These are phyloP conservation scores for Hypoxylon sp. DNA, from an alignment of 2,329 filamentous ascomycete species.

Conservation along the genomic window DNA sequence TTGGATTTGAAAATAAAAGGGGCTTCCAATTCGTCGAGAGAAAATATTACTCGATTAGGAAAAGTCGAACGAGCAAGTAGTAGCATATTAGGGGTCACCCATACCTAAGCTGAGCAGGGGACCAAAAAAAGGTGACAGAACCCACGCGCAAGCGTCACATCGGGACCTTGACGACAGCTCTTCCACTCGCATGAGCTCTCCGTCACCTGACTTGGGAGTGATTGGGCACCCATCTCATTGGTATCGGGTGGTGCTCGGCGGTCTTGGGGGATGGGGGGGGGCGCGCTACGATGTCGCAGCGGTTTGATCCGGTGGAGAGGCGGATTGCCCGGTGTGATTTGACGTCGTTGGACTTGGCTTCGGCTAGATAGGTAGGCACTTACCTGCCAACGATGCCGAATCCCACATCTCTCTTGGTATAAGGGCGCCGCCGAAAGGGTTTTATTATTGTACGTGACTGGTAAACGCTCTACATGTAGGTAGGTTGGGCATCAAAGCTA, in stretches of 20 bases:
- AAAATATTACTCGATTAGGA: constrained; percentile 30
- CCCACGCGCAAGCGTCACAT: constrained; percentile 20
- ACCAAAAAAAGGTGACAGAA: constrained; percentile 9
- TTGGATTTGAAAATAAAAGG: background rate
- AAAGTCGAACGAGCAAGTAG: too few species aligned
- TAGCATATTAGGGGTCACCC: too few species aligned
- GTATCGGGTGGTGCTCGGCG: background rate
- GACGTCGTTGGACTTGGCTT: too few species aligned
- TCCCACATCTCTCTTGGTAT: too few species aligned
- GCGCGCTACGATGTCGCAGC: constrained; percentile 4
- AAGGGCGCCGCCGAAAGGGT: too few species aligned
- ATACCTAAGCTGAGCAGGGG: constrained; percentile 21
- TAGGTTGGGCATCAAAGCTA: too few species aligned
- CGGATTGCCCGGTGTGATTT: too few species aligned
- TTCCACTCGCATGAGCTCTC: constrained; percentile 26
- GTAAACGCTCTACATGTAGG: too few species aligned
- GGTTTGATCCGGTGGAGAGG: constrained; percentile 8
- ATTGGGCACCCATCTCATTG: constrained; percentile 13
- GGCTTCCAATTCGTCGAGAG: background rate
- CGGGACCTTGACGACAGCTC: background rate
- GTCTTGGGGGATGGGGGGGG: too few species aligned
- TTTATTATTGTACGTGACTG: too few species aligned
- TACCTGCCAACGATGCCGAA: too few species aligned
- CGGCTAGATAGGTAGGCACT: too few species aligned
- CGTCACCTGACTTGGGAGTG: constrained; percentile 31